Conservation (phyloP, 2,329 filamentous ascomycete genomes). For the Ophiostoma sp. region DNA sequence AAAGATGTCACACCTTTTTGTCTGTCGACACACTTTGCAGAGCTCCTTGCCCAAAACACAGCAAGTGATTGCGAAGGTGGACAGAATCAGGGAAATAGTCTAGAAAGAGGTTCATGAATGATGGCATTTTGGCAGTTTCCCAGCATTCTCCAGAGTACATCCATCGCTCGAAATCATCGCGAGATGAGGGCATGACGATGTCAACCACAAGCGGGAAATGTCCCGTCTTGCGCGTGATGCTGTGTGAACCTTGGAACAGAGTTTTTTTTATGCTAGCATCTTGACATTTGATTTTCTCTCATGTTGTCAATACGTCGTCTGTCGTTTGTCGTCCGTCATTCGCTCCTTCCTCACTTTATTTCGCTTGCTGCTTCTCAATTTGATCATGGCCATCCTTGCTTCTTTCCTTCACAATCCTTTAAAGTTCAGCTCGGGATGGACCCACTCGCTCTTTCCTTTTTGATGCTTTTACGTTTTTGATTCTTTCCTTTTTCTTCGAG, state of each 20-base stretch:
- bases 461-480: neutral
- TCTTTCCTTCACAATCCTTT: neutral
- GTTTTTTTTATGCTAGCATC: neutral
- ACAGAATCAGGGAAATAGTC: neutral
- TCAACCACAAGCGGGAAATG: neutral
- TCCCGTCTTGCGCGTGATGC: neutral
- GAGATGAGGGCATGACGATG: conserved; percentile 1
- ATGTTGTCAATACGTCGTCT: neutral
- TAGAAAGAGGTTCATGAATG: neutral
- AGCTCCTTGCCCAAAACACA: neutral
- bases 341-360: conserved; percentile 2
- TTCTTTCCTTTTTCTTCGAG: neutral
- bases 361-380: neutral
- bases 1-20: conserved; percentile 1
- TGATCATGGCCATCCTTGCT: neutral
- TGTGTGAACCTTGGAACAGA: neutral
- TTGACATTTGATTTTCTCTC: neutral
- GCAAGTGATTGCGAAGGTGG: neutral
- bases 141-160: neutral
- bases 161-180: neutral
- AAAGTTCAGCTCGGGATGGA: neutral
- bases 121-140: neutral
- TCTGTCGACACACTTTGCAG: neutral
- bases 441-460: conserved; percentile 1
- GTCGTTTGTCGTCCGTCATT: neutral